Percentiles rank a stretch among this genome's conserved stretches.
Evolutionary conservation across 1,284 basidiomycete genomes (phyloP).

Genomic region (Ceratobasidium sp.): DNA sequence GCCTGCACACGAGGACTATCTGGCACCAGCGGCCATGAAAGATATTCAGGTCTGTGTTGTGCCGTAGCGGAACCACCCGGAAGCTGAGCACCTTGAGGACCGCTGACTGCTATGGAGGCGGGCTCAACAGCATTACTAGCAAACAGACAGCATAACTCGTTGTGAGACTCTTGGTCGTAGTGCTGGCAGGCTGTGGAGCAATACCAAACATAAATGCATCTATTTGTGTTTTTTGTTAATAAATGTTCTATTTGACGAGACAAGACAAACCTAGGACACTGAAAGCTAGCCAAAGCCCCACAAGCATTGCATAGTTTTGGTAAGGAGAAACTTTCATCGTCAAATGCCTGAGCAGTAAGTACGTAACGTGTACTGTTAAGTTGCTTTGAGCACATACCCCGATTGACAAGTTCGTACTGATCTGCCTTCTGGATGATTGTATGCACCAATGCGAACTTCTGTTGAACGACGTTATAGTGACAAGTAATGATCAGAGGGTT

Average conservation of each 20-base stretch:
- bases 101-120: neutral
- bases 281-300: neutral
- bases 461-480: no score
- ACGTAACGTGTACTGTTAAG: neutral
- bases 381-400: no score
- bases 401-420: no score
- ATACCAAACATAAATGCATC: constrained; percentile 11
- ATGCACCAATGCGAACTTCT: no score
- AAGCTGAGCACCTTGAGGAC: neutral
- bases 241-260: neutral
- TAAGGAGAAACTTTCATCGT: neutral
- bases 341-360: neutral
- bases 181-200: constrained; percentile 3
- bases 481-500: no score
- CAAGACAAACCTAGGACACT: neutral
- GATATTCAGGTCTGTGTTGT: neutral
- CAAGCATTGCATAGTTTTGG: constrained; percentile 11
- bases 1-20: neutral
- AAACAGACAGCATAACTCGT: neutral
- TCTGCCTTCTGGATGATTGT: no score
- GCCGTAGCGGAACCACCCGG: neutral
- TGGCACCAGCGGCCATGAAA: neutral
- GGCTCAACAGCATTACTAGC: neutral
- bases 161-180: neutral
- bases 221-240: neutral